phyloP scores from a whole-genome alignment of 2,329 filamentous ascomycete species.

The Sclerotinia trifoliorum region DNA sequence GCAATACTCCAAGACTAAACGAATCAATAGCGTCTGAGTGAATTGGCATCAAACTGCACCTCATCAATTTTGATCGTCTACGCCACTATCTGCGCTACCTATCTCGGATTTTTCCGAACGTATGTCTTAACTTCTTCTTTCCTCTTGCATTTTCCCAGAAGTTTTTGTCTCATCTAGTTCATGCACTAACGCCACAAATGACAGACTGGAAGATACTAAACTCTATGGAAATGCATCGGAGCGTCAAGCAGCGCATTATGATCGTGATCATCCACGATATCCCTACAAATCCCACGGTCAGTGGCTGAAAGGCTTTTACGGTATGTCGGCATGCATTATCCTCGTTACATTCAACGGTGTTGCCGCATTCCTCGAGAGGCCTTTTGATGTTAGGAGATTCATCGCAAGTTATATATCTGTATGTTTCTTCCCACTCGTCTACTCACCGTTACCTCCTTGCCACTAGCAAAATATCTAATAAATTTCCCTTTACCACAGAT shows the following conservation, averaged over 20 bases:
- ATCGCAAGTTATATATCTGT: conserved; percentile 45
- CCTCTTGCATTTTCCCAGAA: neutral
- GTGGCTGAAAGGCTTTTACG: conserved; percentile 43
- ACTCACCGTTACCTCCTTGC: too few relatives aligned
- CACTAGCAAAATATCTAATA: neutral
- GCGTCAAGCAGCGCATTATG: conserved; percentile 41
- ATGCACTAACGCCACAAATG: neutral
- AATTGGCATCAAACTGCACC: conserved; percentile 43
- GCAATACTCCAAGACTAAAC: conserved; percentile 1
- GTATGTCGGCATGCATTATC: conserved; percentile 40
- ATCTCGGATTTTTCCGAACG: conserved; percentile 44
- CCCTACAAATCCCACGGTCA: conserved; percentile 45
- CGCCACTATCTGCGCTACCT: conserved; percentile 44
- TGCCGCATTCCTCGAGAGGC: conserved; percentile 39
- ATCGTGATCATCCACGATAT: conserved; percentile 42
- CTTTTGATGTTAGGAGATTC: conserved; percentile 42
- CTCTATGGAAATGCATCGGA: conserved; percentile 43
- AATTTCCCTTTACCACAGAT: conserved; percentile 29
- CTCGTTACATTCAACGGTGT: conserved; percentile 43
- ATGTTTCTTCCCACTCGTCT: conserved; percentile 28
- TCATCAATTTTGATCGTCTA: conserved; percentile 46
- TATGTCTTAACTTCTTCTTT: conserved; percentile 27
- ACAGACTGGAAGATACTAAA: conserved; percentile 43
- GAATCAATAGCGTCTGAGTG: conserved; percentile 40
- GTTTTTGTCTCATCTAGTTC: neutral